Evolutionary conservation across 176 grass and related monocot species (phyloP), one percentile per base, ranked within the genome.

Genomic region (Musa acuminata): DNA sequence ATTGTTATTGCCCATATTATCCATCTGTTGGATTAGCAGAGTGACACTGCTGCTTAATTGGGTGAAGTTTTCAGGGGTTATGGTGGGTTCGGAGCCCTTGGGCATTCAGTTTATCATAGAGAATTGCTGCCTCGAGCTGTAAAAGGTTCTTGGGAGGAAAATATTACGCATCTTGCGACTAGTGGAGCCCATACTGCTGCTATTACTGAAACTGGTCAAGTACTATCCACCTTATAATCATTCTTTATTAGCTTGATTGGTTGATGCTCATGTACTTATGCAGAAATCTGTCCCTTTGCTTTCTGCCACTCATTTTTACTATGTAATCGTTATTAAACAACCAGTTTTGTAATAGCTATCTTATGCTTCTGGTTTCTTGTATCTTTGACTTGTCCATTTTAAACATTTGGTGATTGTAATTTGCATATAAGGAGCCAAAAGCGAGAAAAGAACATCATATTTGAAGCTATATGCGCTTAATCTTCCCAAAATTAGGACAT

Each of bases 81-180:
- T 78, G 95, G 90, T 83, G 95, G 95, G 55, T 99, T 99, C 85
- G 95, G 95, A 85, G 95, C 95, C 89, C 77, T 94, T 52, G 95
- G 95, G 13, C 95, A 99, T 79, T 86, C 85, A 52, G 95, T 91
- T 54, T 94, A 99, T 76, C 88, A 87, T 43, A 94, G 88, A 73
- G 95, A 99, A 72, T 64, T 99, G 14, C 74, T 94, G 75, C 95
- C 88, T 1, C 91, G 50, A 78, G 66, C 81, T 75, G 90, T 99
- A 19, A 84, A 91, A 27, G 95, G 80, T 62, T 77, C 86, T 62
- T 99, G 95, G 95, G 72, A 72, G 50, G 88, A 86, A 51, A 89
- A 85, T 25, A 87, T 99, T 75, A 74, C 49, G 2, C 95, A 94
- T 78, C 89, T 99, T 71, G 88, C 95, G 50, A 99, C 95, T 1